Evolutionary conservation across 2,329 filamentous ascomycete genomes (phyloP).

Genomic region (Lasiodiplodia gonubiensis): DNA sequence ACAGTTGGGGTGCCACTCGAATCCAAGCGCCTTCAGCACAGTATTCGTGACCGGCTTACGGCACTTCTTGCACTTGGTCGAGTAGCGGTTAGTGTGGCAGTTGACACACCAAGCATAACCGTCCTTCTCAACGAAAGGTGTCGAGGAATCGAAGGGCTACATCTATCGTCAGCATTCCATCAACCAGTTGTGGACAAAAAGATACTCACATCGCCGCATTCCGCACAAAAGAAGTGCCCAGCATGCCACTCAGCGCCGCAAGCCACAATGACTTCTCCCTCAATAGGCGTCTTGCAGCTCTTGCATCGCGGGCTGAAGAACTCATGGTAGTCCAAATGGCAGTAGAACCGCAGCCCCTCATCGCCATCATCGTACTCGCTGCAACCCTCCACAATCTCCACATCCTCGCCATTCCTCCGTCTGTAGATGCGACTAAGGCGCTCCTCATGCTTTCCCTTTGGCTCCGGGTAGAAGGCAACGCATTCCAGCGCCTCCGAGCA

Average conservation of each 20-base stretch:
- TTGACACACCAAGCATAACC: slow-evolving; percentile 96
- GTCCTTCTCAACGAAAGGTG: slow-evolving; percentile 95
- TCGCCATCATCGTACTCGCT: slow-evolving; percentile 65
- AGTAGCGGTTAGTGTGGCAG: slow-evolving; percentile 90
- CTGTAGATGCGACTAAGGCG: slow-evolving; percentile 75
- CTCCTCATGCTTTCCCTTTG: slow-evolving; percentile 70
- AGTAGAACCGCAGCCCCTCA: slow-evolving; percentile 80
- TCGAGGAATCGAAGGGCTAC: slow-evolving; percentile 63
- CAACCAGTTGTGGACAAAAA: not conserved
- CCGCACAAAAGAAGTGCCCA: slow-evolving; percentile 98
- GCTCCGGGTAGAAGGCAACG: slow-evolving; percentile 95
- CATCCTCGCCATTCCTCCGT: slow-evolving; percentile 58
- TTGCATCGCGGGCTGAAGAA: slow-evolving; percentile 90
- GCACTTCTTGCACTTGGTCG: slow-evolving; percentile 87
- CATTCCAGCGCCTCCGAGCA: slow-evolving; percentile 90
- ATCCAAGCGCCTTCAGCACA: slow-evolving; percentile 85
- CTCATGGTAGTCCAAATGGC: slow-evolving; percentile 98
- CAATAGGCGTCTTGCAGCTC: slow-evolving; percentile 94
- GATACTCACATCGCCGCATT: slow-evolving; percentile 78
- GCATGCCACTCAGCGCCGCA: slow-evolving; percentile 96
- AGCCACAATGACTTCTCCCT: slow-evolving; percentile 91
- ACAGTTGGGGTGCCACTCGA: slow-evolving; percentile 92
- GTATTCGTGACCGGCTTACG: slow-evolving; percentile 83
- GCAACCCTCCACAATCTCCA: slow-evolving; percentile 67
- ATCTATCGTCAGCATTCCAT: slow-evolving; percentile 28